Evolutionary conservation across 495 filamentous ascomycete species (phyloP), one percentile per base, ranked within the genome.

Genomic region (Collariella sp.): DNA sequence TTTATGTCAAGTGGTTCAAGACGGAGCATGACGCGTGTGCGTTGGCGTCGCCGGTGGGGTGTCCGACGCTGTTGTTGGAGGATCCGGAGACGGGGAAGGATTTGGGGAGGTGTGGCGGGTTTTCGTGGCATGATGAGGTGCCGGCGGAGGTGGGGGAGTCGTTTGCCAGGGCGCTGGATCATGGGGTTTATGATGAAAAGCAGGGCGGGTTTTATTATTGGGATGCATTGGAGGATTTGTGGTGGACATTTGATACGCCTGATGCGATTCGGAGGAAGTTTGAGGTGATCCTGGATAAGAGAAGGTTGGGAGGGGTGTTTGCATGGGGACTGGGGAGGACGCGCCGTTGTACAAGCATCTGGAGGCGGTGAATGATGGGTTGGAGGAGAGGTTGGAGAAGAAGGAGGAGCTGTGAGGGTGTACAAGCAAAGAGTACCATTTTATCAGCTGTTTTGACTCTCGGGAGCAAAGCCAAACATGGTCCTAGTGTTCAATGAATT

Each of bases 251-350:
- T 76, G 86, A 90, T 60, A 87, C 83, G 0, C 73, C 81, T 1
- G 73, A 73, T 11, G 68, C 81, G 16, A 81, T 90, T 41, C 61
- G 63, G 35, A 74, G 75, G 54, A 90, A 89, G 71, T 83, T 87
- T 56, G 73, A 70, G 22, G 64, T 75, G 0, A 79, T 88, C 40
- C 71, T 88, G 23, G 67, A 74, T 15, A 70, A 70, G 48, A 80
- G 77, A 62, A 69, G 71, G 20, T 59, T 90, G 2, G 86, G 85
- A 5, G 85, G 85, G 18, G 79, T 86, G 24, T 85, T 87, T 72
- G 82, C 83, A 0, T 87, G 84, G 86, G 85, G 77, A 22, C 63
- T 90, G 86, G 85, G 5, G 85, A 89, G 67, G 85, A 89, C 69
- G 82, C 77, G 2, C 68, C 77, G 31, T 60, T 74, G 22, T 86